Percentiles rank a stretch among this genome's conserved stretches.
Evolutionary conservation across 164 flowering plant genomes (phyloP).

Genomic region (Macadamia integrifolia): DNA sequence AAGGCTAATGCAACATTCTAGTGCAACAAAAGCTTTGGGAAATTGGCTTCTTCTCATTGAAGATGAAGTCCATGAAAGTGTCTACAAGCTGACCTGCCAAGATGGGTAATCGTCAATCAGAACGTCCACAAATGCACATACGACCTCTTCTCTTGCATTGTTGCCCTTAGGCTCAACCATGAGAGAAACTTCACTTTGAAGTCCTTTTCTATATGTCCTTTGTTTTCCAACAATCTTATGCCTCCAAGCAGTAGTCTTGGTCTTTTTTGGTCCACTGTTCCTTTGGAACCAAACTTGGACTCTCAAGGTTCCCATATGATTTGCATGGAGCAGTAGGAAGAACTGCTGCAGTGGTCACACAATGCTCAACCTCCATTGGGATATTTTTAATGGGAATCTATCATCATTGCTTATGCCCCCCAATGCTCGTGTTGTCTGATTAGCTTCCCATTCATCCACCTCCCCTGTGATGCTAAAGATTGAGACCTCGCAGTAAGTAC

Average conservation of each 20-base stretch:
- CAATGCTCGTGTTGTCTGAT: too few relatives aligned
- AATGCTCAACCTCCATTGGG: too few relatives aligned
- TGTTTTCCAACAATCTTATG: slow-evolving; percentile 70
- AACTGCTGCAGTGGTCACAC: not conserved
- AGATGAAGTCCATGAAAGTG: slow-evolving; percentile 30
- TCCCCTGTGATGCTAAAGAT: slow-evolving; percentile 24
- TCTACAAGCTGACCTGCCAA: slow-evolving; percentile 89
- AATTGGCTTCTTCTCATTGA: too few relatives aligned
- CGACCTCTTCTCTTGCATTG: slow-evolving; percentile 56
- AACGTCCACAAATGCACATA: slow-evolving; percentile 72
- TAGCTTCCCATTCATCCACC: slow-evolving; percentile 24
- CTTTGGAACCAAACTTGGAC: slow-evolving; percentile 2
- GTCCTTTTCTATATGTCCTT: slow-evolving; percentile 66
- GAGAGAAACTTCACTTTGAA: slow-evolving; percentile 86
- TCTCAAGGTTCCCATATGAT: slow-evolving; percentile 14
- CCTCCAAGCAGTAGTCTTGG: slow-evolving; percentile 75
- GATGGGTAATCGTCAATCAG: slow-evolving; percentile 57
- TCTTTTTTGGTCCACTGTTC: slow-evolving; percentile 28
- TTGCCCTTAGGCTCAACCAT: slow-evolving; percentile 89
- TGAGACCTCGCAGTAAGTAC: slow-evolving; percentile 42
- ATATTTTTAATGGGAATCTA: too few relatives aligned
- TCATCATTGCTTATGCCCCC: too few relatives aligned
- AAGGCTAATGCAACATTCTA: too few relatives aligned
- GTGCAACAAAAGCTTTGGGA: too few relatives aligned
- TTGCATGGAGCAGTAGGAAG: slow-evolving; percentile 40